These are phyloP conservation scores for Arachis hypogaea DNA, from an alignment of 306 rosid species.

Conservation along the genomic window DNA sequence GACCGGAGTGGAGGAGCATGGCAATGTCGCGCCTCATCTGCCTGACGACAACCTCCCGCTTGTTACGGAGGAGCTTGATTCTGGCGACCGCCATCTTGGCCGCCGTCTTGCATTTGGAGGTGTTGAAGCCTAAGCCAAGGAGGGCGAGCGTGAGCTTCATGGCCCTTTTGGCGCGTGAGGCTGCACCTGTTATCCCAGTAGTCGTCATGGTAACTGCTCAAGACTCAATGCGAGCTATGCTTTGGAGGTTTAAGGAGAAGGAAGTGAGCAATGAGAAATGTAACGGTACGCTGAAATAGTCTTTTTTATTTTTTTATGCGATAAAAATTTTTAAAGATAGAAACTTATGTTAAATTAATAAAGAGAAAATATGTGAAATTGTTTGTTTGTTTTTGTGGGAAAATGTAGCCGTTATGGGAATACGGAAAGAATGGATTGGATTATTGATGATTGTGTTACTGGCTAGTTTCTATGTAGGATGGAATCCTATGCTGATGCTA, in stretches of 20 bases:
- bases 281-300: constrained; percentile 42
- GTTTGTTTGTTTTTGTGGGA: neutral
- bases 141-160: constrained; percentile 66
- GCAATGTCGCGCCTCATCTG: constrained; percentile 99
- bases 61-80: constrained; percentile 91
- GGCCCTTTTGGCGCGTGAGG: constrained; percentile 62
- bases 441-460: neutral
- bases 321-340: too few relatives aligned
- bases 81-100: constrained; percentile 99
- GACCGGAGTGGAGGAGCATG: constrained; percentile 85
- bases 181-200: constrained; percentile 51
- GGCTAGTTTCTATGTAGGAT: neutral
- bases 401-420: constrained; percentile 55
- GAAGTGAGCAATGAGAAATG: neutral
- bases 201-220: constrained; percentile 52
- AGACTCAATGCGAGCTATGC: neutral
- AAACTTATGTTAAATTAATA: too few relatives aligned
- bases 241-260: constrained; percentile 32
- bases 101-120: constrained; percentile 96
- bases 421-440: constrained; percentile 24
- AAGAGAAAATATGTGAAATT: too few relatives aligned
- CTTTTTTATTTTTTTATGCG: neutral
- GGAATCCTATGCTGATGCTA: neutral
- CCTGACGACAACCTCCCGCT: constrained; percentile 86
- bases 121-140: constrained; percentile 74